Evolutionary conservation across 495 filamentous ascomycete species (phyloP).

Genomic region (Aspergillus sclerotiicarbonarius): DNA sequence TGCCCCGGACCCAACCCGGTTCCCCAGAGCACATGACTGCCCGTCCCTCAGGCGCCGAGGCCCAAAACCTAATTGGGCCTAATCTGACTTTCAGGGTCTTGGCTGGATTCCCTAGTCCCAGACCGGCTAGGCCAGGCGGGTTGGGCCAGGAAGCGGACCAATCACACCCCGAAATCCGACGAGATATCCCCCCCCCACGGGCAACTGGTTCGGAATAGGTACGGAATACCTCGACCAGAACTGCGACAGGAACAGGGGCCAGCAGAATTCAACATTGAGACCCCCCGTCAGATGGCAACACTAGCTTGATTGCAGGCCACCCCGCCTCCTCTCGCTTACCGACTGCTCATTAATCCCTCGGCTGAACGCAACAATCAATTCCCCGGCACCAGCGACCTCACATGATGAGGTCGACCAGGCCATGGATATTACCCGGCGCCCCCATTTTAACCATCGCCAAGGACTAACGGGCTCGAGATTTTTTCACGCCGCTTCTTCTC

Average conservation of each 20-base stretch:
- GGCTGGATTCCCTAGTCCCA: background rate
- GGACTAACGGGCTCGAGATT: background rate
- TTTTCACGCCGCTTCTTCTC: background rate
- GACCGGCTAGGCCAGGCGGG: background rate
- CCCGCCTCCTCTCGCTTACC: too few species aligned
- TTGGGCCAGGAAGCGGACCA: background rate
- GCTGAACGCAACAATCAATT: too few species aligned
- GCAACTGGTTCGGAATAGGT: too few species aligned
- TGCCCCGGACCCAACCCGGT: background rate
- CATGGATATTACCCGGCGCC: background rate
- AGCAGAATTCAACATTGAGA: too few species aligned
- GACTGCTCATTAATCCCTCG: too few species aligned
- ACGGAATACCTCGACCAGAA: too few species aligned
- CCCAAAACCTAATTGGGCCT: background rate
- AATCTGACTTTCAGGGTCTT: background rate
- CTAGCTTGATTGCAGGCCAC: too few species aligned
- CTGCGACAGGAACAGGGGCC: too few species aligned
- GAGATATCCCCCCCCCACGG: background rate
- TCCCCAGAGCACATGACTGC: background rate
- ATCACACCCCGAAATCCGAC: background rate
- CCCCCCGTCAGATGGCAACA: too few species aligned
- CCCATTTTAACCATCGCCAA: background rate
- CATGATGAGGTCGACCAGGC: too few species aligned
- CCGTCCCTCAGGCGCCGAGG: background rate
- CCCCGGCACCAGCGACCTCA: too few species aligned